A percentile compares a stretch with the other conserved stretches of the same genome.
These are phyloP conservation scores for Naegleria lovaniensis DNA, from an alignment of 208 protist species.

Conservation along the genomic window DNA sequence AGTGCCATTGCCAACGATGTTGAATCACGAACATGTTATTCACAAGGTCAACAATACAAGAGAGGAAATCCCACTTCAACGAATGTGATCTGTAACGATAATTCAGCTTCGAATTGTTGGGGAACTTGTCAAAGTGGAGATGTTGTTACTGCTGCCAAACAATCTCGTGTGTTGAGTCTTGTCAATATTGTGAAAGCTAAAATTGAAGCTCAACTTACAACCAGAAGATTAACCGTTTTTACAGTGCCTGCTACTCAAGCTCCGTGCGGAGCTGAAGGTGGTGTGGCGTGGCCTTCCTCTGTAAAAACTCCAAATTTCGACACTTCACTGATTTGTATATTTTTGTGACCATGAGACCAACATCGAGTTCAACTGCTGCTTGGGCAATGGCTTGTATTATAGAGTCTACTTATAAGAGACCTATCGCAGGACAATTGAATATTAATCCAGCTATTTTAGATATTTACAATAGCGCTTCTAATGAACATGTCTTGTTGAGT, in stretches of 20 bases:
- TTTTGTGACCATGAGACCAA: neutral
- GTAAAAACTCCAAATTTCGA: neutral
- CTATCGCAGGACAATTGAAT: neutral
- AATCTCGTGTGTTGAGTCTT: neutral
- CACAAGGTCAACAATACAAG: neutral
- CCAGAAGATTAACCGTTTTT: neutral
- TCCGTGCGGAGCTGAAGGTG: neutral
- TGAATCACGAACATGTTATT: neutral
- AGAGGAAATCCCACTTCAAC: neutral
- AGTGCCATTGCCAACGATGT: neutral
- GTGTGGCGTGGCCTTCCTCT: neutral
- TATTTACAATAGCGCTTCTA: neutral
- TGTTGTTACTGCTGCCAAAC: neutral
- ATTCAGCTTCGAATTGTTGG: neutral
- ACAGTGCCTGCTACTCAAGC: neutral
- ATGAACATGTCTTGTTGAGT: neutral
- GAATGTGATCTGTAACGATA: neutral
- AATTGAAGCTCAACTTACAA: neutral
- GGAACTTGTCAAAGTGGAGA: conserved; percentile 12
- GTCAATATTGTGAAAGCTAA: neutral
- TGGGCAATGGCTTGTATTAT: neutral
- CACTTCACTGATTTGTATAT: neutral
- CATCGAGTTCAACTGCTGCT: neutral
- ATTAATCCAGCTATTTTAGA: neutral
- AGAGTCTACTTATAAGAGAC: neutral